These are phyloP conservation scores for Hortaea werneckii DNA, from an alignment of 2,329 filamentous ascomycete species.

Conservation along the genomic window DNA sequence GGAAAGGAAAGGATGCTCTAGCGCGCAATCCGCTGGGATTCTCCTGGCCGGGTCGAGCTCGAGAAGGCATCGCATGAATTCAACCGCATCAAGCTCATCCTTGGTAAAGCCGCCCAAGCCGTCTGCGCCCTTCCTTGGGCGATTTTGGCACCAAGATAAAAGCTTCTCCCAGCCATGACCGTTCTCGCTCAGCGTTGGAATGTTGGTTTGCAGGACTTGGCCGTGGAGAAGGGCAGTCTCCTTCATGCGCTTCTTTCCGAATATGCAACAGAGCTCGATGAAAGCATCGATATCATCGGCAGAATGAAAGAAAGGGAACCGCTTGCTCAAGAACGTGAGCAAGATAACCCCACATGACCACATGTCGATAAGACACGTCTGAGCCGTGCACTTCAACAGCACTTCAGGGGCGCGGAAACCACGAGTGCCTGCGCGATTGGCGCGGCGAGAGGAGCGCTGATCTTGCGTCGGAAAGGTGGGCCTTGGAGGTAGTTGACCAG, in stretches of 20 bases:
- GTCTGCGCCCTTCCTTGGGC: constrained; percentile 44
- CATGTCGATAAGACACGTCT: constrained; percentile 85
- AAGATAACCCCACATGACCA: constrained; percentile 98
- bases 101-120: constrained; percentile 45
- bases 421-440: constrained; percentile 87
- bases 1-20: constrained; percentile 56
- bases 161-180: constrained; percentile 90
- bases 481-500: constrained; percentile 24
- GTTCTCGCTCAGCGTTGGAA: constrained; percentile 76
- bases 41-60: constrained; percentile 65
- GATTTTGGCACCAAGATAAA: constrained; percentile 84
- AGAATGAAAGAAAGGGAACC: constrained; percentile 98
- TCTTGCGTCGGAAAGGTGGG: constrained; percentile 81
- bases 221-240: constrained; percentile 74
- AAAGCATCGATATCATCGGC: constrained; percentile 96
- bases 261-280: constrained; percentile 94
- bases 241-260: constrained; percentile 77
- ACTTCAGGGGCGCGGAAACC: constrained; percentile 96
- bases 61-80: constrained; percentile 62
- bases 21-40: constrained; percentile 64
- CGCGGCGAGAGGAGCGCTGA: constrained; percentile 73
- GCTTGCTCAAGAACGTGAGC: constrained; percentile 80
- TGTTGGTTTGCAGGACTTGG: constrained; percentile 82
- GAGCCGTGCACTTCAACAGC: constrained; percentile 90
- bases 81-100: constrained; percentile 63